A percentile compares a stretch with the other conserved stretches of the same genome.
These are phyloP conservation scores for Allantophomopsis cytisporea DNA, from an alignment of 2,329 filamentous ascomycete species.

Conservation along the genomic window DNA sequence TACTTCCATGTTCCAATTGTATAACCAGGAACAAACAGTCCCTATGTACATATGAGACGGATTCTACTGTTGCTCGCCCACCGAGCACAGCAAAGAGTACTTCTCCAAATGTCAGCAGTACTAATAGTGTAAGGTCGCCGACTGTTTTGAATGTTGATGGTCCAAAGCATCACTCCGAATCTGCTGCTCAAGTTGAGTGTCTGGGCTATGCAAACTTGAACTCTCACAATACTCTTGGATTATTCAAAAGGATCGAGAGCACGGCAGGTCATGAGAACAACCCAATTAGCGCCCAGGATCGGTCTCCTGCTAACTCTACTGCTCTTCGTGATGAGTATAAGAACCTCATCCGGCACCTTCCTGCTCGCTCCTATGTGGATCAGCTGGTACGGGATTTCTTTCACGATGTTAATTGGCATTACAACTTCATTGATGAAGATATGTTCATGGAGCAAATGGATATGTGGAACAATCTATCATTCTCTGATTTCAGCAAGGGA, in stretches of 20 bases:
- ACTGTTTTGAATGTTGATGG: background rate
- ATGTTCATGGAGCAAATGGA: conserved; percentile 35
- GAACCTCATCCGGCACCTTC: conserved; percentile 40
- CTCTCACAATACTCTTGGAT: conserved; percentile 36
- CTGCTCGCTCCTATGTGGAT: conserved; percentile 37
- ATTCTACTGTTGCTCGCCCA: conserved; percentile 9
- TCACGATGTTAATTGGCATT: conserved; percentile 44
- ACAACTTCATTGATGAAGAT: conserved; percentile 38
- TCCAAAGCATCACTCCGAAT: conserved; percentile 8
- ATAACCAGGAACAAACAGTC: conserved; percentile 39
- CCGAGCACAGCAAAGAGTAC: conserved; percentile 6
- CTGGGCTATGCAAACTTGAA: conserved; percentile 38
- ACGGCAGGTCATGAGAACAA: conserved; percentile 19
- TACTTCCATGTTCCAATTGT: conserved; percentile 46
- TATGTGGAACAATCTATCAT: conserved; percentile 40
- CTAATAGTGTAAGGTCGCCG: conserved; percentile 7
- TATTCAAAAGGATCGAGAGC: conserved; percentile 39
- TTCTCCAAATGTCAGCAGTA: background rate
- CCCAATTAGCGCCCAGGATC: conserved; percentile 1
- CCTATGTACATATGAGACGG: conserved; percentile 41
- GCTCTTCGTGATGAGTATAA: conserved; percentile 39
- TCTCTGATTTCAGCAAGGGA: conserved; percentile 32
- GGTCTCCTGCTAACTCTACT: conserved; percentile 2
- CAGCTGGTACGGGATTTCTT: conserved; percentile 41
- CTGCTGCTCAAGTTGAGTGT: conserved; percentile 13